phyloP scores from a whole-genome alignment of 2,329 filamentous ascomycete species.

The Atkinsonella hypoxylon region DNA sequence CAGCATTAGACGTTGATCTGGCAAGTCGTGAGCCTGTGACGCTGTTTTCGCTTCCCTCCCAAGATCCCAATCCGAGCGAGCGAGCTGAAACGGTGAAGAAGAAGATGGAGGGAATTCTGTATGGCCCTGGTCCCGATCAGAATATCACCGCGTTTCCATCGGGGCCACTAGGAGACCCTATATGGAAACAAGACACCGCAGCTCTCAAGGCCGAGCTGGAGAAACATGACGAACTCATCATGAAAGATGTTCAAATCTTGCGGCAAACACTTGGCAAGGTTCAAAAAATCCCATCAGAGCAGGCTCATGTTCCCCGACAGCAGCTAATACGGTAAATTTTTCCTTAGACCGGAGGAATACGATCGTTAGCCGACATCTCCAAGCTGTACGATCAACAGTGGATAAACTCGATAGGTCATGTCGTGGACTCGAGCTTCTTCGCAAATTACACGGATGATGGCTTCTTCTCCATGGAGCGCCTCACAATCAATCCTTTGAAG shows the following conservation, averaged over 20 bases:
- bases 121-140: conserved; percentile 2
- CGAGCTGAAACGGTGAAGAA: background rate
- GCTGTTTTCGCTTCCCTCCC: background rate
- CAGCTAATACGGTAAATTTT: background rate
- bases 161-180: background rate
- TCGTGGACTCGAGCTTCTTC: conserved; percentile 18
- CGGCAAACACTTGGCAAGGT: background rate
- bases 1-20: background rate
- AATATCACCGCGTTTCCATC: conserved; percentile 1
- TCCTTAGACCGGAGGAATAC: conserved; percentile 16
- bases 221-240: background rate
- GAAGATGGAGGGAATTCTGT: background rate
- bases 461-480: conserved; percentile 34
- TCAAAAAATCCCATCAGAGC: no score
- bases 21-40: background rate
- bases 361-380: conserved; percentile 24
- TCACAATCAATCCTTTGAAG: conserved; percentile 29
- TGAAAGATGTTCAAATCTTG: background rate
- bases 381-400: conserved; percentile 30
- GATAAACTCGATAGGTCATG: conserved; percentile 23
- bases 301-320: background rate
- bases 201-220: background rate
- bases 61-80: background rate
- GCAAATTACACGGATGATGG: conserved; percentile 34
- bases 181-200: conserved; percentile 1